Base-by-base conservation (phyloP, 768 basidiomycete species). In the Gelatoporia subvermispora region DNA sequence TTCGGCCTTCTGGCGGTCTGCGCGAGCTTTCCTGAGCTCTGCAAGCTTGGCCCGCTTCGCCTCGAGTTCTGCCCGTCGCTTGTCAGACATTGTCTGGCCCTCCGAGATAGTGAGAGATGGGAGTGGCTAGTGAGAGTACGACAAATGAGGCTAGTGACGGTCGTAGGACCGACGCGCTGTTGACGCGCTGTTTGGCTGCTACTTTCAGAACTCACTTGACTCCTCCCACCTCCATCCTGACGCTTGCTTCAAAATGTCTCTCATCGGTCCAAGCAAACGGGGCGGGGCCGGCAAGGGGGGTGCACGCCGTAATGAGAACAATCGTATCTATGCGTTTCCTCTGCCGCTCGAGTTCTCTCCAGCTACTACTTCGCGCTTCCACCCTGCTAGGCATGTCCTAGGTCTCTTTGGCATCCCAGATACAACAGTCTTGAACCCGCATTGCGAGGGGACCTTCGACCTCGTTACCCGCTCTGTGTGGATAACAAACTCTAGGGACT, bases 21-120 rank as follows among this genome's bases (percentile, higher is more conserved):
- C 82, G 39, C 92, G 78, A 4, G 85, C 86, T 64, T 85, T 79
- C 47, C 88, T 76, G 34, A 96, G 74, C 54, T 91, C 90, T 43
- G 82, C 89, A 28, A 97, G 82, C 67, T 92, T 93, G 10, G 82
- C 81, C 53, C 85, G 74, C 70, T 97, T 98, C 21, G 85, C 88
- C 66, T 93, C 92, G 51, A 97, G 88, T 69, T 96, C 93, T 60
- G 84, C 83, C 61, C 89, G 71, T 42, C 91, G 77, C 67, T 78
- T 78, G 58, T 84, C 57, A 21, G 85, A 82, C 75, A 76, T 79
- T 45, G 39, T 31, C n/a, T n/a, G n/a, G n/a, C n/a, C n/a, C n/a
- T n/a, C n/a, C n/a, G n/a, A n/a, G n/a, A 21, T 34, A 13, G 34
- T 15, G 34, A 22, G 18, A 20, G 41, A 39, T 41, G 23, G 35